phyloP scores from a whole-genome alignment of 2,329 filamentous ascomycete species.

The Lasiodiplodia sp. region DNA sequence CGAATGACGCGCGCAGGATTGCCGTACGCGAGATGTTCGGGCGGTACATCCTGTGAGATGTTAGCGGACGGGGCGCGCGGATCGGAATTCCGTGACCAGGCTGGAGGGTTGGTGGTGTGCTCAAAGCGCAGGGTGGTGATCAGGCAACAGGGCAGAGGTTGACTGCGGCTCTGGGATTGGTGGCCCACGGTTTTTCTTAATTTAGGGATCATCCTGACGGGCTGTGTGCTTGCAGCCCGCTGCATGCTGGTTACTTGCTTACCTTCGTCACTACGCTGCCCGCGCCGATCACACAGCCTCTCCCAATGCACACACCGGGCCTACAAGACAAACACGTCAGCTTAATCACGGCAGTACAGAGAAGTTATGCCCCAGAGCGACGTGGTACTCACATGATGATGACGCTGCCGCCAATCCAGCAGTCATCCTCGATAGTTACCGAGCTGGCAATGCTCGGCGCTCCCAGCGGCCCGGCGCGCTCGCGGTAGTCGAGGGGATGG shows the following conservation, averaged over 20 bases:
- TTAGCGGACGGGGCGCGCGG: constrained; percentile 24
- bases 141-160: not conserved
- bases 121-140: not conserved
- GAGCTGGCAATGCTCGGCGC: constrained; percentile 45
- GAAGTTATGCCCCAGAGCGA: not conserved
- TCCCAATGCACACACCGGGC: constrained; percentile 79
- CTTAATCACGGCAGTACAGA: not conserved
- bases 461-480: constrained; percentile 20
- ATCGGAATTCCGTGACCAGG: constrained; percentile 25
- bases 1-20: constrained; percentile 28
- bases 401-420: constrained; percentile 57
- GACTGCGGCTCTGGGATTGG: not conserved
- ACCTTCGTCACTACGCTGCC: constrained; percentile 82
- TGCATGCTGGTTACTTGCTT: constrained; percentile 13
- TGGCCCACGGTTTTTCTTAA: constrained; percentile 4
- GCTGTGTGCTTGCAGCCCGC: constrained; percentile 16
- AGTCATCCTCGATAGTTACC: constrained; percentile 55
- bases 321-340: constrained; percentile 23
- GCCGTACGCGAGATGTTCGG: constrained; percentile 26
- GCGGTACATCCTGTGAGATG: constrained; percentile 28
- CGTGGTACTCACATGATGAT: constrained; percentile 58
- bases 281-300: constrained; percentile 76
- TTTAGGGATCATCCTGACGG: constrained; percentile 5
- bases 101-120: constrained; percentile 5
- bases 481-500: constrained; percentile 59